These are phyloP conservation scores for Cercis canadensis DNA, from an alignment of 306 rosid species.

Conservation along the genomic window DNA sequence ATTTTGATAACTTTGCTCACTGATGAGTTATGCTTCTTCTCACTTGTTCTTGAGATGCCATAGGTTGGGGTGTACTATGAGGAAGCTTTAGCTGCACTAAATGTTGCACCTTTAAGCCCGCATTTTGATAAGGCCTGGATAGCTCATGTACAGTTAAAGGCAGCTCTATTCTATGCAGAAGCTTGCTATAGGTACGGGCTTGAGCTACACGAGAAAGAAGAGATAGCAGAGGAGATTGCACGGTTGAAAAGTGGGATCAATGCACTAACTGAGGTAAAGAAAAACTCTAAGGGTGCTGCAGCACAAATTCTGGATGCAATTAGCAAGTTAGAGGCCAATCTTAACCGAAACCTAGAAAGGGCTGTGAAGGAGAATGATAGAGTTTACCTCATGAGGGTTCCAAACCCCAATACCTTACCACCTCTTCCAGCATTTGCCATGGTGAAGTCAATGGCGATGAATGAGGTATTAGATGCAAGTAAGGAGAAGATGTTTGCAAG, in stretches of 20 bases:
- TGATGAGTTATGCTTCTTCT: constrained; percentile 19
- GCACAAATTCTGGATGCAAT: constrained; percentile 86
- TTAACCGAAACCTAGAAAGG: constrained; percentile 88
- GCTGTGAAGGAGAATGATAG: constrained; percentile 97
- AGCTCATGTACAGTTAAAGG: constrained; percentile 87
- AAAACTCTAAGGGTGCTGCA: constrained; percentile 82
- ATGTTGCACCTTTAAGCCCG: constrained; percentile 74
- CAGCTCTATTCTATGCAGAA: constrained; percentile 80
- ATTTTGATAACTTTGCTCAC: neutral
- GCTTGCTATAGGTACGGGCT: constrained; percentile 85
- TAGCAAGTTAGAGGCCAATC: constrained; percentile 74
- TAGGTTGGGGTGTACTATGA: constrained; percentile 95
- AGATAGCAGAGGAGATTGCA: constrained; percentile 94
- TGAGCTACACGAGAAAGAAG: constrained; percentile 94
- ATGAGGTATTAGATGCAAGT: constrained; percentile 91
- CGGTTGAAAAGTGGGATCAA: constrained; percentile 68
- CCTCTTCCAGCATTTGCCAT: constrained; percentile 84
- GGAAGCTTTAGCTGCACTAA: constrained; percentile 87
- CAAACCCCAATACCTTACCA: constrained; percentile 66
- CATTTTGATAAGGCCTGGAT: constrained; percentile 94
- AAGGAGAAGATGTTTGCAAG: constrained; percentile 93
- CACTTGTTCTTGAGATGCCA: constrained; percentile 33
- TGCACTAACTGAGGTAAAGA: constrained; percentile 73
- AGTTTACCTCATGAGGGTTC: constrained; percentile 97
- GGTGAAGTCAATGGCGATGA: constrained; percentile 93